Evolutionary conservation across 177 flowering plant species (phyloP), one percentile per base, ranked within the genome.

Genomic region (Vitis hybrid): DNA sequence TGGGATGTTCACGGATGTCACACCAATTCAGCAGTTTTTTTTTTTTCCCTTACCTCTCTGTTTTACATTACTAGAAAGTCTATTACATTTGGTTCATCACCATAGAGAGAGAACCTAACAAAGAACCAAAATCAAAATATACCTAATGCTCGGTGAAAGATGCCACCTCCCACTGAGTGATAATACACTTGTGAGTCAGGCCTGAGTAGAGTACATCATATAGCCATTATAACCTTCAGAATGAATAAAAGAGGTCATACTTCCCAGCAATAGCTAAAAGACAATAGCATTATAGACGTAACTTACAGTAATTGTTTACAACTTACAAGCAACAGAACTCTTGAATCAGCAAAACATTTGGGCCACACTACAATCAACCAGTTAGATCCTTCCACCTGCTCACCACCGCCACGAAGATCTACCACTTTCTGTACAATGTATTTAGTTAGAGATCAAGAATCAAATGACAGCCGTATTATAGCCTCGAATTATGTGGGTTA

Each of bases 361-460:
- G 70, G 40, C 67, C 70, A 68, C 54, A 48, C 70, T 64, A 65
- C 71, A 70, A 77, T 32, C 60, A 73, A 62, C 65, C 57, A 64
- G 63, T 79, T 63, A 62, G 72, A 60, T 75, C 64, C 74, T 73
- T 70, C 55, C 45, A 26, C 18, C 49, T 58, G 72, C 78, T 77
- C 72, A 13, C 68, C 58, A 71, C 64, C 68, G 55, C 52, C 18
- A 50, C 60, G 50, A 49, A 63, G 56, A 69, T 60, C 65, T 60
- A 60, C 75, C 58, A 56, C 64, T 75, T 66, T 71, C 77, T 78
- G 80, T 83, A 80, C 86, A 80, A 15, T n/a, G 52, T 63, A 66
- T 59, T 75, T 72, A 77, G 85, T 83, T 75, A 75, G 83, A 65
- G 56, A 70, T 62, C 64, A 78, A 67, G 72, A 77, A 80, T 72